Conservation (phyloP, 1,284 basidiomycete genomes). For the Tranzscheliella williamsii region DNA sequence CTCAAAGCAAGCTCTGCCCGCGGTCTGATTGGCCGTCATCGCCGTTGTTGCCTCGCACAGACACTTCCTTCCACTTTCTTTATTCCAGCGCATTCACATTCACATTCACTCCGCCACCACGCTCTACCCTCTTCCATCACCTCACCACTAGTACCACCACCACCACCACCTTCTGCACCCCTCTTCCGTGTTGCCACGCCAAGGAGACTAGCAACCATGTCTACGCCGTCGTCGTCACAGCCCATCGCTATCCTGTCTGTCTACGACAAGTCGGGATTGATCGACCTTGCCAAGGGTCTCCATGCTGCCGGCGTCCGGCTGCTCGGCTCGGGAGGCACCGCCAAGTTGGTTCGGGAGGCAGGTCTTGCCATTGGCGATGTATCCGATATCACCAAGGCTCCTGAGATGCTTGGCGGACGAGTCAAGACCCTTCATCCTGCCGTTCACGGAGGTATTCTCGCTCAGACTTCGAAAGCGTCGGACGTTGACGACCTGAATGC, state of each 20-base stretch:
- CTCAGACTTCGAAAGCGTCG: conserved; percentile 53
- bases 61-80: too few relatives aligned
- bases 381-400: conserved; percentile 94
- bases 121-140: too few relatives aligned
- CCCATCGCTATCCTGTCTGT: conserved; percentile 82
- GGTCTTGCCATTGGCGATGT: conserved; percentile 94
- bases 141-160: neutral
- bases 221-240: conserved; percentile 30
- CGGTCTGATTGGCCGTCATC: too few relatives aligned
- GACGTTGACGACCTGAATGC: conserved; percentile 54
- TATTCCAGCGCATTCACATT: too few relatives aligned
- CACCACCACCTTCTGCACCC: conserved; percentile 2
- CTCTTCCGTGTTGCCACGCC: neutral
- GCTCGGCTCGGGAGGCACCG: conserved; percentile 93
- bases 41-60: too few relatives aligned
- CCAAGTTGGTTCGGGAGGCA: conserved; percentile 93
- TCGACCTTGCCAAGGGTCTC: conserved; percentile 85
- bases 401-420: conserved; percentile 98
- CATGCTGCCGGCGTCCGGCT: conserved; percentile 80
- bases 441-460: conserved; percentile 80
- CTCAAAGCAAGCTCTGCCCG: too few relatives aligned
- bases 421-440: conserved; percentile 99
- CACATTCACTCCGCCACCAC: too few relatives aligned
- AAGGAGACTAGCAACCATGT: conserved; percentile 4
- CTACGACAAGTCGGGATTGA: conserved; percentile 90